Evolutionary conservation across 805 yeast species (phyloP), one percentile per base, ranked within the genome.

Genomic region (Schwanniomyces sp.): DNA sequence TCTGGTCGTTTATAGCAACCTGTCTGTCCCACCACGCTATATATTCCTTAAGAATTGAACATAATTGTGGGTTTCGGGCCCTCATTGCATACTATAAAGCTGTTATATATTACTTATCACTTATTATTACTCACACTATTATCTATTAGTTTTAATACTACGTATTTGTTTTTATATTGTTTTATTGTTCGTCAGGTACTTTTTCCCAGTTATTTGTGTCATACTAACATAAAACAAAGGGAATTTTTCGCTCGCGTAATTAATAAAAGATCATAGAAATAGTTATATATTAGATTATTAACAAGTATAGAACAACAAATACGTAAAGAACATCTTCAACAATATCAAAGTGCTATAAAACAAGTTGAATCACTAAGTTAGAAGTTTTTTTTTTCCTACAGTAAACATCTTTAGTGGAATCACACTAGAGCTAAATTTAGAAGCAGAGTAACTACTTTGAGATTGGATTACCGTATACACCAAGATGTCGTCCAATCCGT

Each of bases 401-500:
- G 36, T 18, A 17, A 14, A 18, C 10, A 32, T 37, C 40, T 37
- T 37, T 37, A 37, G 25, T 37, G 27, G 40, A 21, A 21, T 7
- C 14, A 37, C 7, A 11, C 27, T 21, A 24, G 16, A 17, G 27
- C 40, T 37, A 37, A 37, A 37, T 37, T 21, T 37, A 37, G 40
- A 37, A 37, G 27, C 40, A 37, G 25, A 11, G 2, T 21, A 18
- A 18, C 14, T n/a, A 17, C 25, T 11, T 7, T 4, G 18, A 37
- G n/a, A 21, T 37, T 26, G 21, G 12, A 10, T n/a, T 9, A 37
- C 27, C 18, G 17, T 2, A 9, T n/a, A 18, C 27, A 24, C 16
- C 17, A 41, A 11, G 16, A 41, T 41, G 44, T 41, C 44, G 25
- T 34, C 37, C 24, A 43, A 43, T 27, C 45, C 45, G 16, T 43